A percentile compares a stretch with the other conserved stretches of the same genome.
Conservation (phyloP, 148 eudicot species). For the Rhododendron williamsianum region DNA sequence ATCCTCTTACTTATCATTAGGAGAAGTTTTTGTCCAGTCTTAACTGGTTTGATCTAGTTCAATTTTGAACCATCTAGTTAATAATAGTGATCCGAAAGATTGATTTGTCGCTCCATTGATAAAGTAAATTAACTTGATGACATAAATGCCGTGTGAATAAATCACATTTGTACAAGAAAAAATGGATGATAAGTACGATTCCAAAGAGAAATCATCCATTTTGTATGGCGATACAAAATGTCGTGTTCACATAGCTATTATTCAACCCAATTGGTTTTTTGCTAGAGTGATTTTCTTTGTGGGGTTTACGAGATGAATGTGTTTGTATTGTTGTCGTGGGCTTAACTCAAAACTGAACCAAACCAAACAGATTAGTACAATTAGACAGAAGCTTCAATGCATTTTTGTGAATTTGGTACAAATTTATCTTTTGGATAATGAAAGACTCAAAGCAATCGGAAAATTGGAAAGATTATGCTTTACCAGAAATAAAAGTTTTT, state of each 20-base stretch:
- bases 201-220: no score
- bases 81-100: not conserved
- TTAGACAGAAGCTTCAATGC: not conserved
- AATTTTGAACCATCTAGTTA: no score
- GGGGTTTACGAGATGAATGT: not conserved
- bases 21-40: not conserved
- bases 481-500: not conserved
- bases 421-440: not conserved
- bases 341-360: not conserved
- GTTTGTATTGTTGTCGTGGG: not conserved
- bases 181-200: no score
- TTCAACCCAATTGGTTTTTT: not conserved
- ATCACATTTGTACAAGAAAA: no score
- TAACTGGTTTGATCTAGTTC: no score
- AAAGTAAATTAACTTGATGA: not conserved
- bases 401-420: not conserved
- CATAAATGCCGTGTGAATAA: not conserved
- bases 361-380: not conserved
- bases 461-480: not conserved
- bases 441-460: not conserved
- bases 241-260: not conserved
- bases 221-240: no score
- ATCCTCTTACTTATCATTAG: not conserved
- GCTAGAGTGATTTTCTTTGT: not conserved
- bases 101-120: not conserved